Conservation (phyloP, 2,329 filamentous ascomycete genomes). For the Exophiala calicioides region DNA sequence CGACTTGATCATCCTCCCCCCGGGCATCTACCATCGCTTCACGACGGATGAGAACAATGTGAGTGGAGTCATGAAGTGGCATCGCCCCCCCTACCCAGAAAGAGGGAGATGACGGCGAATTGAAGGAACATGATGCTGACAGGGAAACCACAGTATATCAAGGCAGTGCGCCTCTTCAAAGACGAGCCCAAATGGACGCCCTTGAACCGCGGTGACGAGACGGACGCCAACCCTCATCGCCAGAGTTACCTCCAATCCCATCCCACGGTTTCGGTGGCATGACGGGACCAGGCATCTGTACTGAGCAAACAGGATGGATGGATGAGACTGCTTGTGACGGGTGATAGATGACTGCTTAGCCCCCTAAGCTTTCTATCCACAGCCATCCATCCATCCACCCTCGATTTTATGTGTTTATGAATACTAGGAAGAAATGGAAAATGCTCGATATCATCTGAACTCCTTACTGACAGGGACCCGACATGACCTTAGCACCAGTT, state of each 20-base stretch:
- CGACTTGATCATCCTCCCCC: constrained; percentile 89
- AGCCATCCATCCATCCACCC: no score
- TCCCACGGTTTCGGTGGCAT: constrained; percentile 19
- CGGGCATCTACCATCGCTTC: constrained; percentile 96
- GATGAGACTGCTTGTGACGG: not conserved
- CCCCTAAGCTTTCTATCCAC: no score
- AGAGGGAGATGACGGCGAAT: no score
- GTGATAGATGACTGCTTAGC: constrained; percentile 1
- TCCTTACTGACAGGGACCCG: no score
- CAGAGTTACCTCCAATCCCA: constrained; percentile 68
- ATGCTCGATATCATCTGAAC: no score
- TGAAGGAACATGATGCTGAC: constrained; percentile 13
- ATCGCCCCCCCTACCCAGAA: no score
- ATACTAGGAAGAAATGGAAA: no score
- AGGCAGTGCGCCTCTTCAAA: constrained; percentile 95
- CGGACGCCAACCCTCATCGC: constrained; percentile 77
- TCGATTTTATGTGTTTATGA: no score
- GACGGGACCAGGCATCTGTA: no score
- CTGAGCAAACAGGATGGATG: constrained; percentile 2
- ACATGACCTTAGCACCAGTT: no score
- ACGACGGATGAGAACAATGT: constrained; percentile 92
- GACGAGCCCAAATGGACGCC: constrained; percentile 99
- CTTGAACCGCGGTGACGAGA: constrained; percentile 73
- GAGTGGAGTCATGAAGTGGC: constrained; percentile 42
- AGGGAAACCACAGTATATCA: constrained; percentile 71